Evolutionary conservation across 108 stramenopile species (phyloP).

Genomic region (Nannochloropsis gaditana): DNA sequence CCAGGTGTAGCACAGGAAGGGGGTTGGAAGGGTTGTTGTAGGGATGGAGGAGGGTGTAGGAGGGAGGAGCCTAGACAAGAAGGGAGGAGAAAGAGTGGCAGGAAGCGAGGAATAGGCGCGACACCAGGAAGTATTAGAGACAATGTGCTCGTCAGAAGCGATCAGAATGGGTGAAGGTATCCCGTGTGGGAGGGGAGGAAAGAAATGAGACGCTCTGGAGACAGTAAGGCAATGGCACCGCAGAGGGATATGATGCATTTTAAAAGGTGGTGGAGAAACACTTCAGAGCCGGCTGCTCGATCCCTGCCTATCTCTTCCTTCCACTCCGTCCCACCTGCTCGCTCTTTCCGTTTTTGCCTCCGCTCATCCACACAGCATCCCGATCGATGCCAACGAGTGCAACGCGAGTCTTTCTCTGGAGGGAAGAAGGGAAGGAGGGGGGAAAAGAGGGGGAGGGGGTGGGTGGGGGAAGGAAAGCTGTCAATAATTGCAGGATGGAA

Average conservation of each 20-base stretch:
- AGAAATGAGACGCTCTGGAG: neutral
- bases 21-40: neutral
- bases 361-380: neutral
- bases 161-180: no score
- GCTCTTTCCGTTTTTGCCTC: neutral
- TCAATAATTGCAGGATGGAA: no score
- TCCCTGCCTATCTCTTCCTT: neutral
- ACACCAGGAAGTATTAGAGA: no score
- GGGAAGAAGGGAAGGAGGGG: neutral
- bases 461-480: no score
- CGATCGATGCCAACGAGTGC: neutral
- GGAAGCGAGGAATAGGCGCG: no score
- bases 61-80: neutral
- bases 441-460: neutral
- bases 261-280: no score
- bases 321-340: neutral
- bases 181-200: neutral
- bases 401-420: neutral
- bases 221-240: no score
- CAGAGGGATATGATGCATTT: no score
- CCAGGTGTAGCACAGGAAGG: neutral
- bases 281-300: no score
- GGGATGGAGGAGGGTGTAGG: neutral
- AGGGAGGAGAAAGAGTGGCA: neutral
- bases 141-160: no score